Conservation (phyloP, 352 stramenopile genomes). For the Phytopythium helicoides region DNA sequence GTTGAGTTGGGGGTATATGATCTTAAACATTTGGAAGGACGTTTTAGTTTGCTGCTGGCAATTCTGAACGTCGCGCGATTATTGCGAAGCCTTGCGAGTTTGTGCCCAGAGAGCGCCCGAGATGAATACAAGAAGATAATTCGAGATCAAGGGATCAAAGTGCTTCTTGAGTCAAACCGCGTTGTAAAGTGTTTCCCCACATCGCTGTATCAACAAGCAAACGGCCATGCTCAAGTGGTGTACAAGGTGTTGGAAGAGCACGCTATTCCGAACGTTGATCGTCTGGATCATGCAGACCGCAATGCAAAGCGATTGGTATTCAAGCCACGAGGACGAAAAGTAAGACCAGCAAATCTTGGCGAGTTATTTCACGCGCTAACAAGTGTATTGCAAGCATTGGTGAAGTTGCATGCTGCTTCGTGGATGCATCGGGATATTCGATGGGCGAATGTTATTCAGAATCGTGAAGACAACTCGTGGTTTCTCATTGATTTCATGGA, state of each 20-base stretch:
- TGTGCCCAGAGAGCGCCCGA: slow-evolving; percentile 22
- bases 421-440: slow-evolving; percentile 27
- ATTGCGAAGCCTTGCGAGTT: slow-evolving; percentile 21
- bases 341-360: slow-evolving; percentile 10
- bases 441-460: slow-evolving; percentile 22
- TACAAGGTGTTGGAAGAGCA: slow-evolving; percentile 25
- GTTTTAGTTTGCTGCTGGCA: slow-evolving; percentile 17
- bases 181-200: slow-evolving; percentile 19
- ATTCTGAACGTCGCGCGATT: slow-evolving; percentile 26
- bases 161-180: slow-evolving; percentile 21
- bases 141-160: slow-evolving; percentile 9
- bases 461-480: slow-evolving; percentile 10
- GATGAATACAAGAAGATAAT: slow-evolving; percentile 19
- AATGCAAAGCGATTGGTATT: slow-evolving; percentile 12
- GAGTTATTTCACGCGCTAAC: slow-evolving; percentile 14
- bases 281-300: slow-evolving; percentile 10
- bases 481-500: slow-evolving; percentile 26
- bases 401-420: slow-evolving; percentile 16
- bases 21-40: too few relatives aligned
- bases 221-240: slow-evolving; percentile 15
- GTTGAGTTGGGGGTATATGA: too few relatives aligned
- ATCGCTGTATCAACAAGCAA: slow-evolving; percentile 9
- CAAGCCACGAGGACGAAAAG: slow-evolving; percentile 15
- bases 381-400: slow-evolving; percentile 16
- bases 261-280: slow-evolving; percentile 15